A percentile compares a stretch with the other conserved stretches of the same genome.
phyloP scores from a whole-genome alignment of 2,329 filamentous ascomycete species.

The Xylariales sp. region DNA sequence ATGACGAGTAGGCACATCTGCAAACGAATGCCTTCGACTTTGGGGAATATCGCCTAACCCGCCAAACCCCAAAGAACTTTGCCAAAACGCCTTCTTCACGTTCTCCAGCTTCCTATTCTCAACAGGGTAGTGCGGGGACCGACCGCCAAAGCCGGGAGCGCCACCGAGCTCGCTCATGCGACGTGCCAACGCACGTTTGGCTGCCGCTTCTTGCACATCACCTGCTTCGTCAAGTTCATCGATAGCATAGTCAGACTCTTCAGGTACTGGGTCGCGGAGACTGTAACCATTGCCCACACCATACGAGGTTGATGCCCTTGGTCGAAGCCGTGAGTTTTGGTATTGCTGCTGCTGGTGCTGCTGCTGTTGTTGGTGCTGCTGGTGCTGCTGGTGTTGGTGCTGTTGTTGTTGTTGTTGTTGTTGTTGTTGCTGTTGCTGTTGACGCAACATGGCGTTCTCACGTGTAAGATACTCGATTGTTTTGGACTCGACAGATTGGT shows the following conservation, averaged over 20 bases:
- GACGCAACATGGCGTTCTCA: slow-evolving; percentile 59
- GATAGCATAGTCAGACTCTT: slow-evolving; percentile 68
- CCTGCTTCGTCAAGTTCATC: slow-evolving; percentile 64
- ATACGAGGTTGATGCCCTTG: slow-evolving; percentile 55
- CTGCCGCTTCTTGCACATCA: slow-evolving; percentile 44
- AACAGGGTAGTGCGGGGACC: slow-evolving; percentile 36
- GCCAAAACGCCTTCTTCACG: slow-evolving; percentile 67
- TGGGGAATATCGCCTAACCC: slow-evolving; percentile 60
- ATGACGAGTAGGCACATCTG: slow-evolving; percentile 61
- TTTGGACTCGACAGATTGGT: slow-evolving; percentile 55
- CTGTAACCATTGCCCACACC: slow-evolving; percentile 52
- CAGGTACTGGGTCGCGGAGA: slow-evolving; percentile 55
- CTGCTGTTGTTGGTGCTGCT: too few species aligned
- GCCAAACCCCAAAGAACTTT: slow-evolving; percentile 64
- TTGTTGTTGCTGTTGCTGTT: slow-evolving; percentile 42
- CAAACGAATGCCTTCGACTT: slow-evolving; percentile 77
- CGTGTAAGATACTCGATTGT: slow-evolving; percentile 59
- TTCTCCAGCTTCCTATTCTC: slow-evolving; percentile 62
- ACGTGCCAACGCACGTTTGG: slow-evolving; percentile 41
- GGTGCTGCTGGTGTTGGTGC: too few species aligned
- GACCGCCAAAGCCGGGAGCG: slow-evolving; percentile 36
- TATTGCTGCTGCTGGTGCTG: slow-evolving; percentile 40
- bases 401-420: slow-evolving; percentile 18
- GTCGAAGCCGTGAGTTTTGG: slow-evolving; percentile 49
- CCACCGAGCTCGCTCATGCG: slow-evolving; percentile 57